phyloP scores from a whole-genome alignment of 228 moss, liverwort and hornwort species.

The Sphagnum magellanicum region DNA sequence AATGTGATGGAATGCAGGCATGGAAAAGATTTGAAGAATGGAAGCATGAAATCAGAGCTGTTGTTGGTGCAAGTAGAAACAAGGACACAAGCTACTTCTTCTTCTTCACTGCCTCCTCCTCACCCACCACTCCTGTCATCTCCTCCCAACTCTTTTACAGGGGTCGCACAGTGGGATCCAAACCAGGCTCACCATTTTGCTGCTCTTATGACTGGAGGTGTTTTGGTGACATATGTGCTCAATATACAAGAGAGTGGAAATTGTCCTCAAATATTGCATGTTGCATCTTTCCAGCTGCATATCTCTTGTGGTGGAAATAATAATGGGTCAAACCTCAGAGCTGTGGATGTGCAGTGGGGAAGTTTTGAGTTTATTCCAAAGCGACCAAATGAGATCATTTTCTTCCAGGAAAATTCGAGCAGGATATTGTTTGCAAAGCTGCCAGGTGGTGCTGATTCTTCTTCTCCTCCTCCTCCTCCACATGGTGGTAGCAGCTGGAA shows the following conservation, averaged over 20 bases:
- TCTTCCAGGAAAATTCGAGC: constrained; percentile 32
- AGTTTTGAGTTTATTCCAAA: constrained; percentile 34
- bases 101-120: not conserved
- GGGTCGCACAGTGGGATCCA: constrained; percentile 26
- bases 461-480: constrained; percentile 1
- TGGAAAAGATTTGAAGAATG: constrained; percentile 5
- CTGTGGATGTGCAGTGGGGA: constrained; percentile 34
- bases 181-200: constrained; percentile 27
- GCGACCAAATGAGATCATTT: constrained; percentile 21
- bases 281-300: constrained; percentile 28
- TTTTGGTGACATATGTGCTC: constrained; percentile 25
- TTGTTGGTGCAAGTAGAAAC: constrained; percentile 24
- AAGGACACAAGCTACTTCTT: constrained; percentile 1
- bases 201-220: constrained; percentile 16
- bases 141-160: constrained; percentile 8
- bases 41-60: constrained; percentile 32
- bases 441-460: constrained; percentile 7
- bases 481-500: not conserved
- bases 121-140: constrained; percentile 5
- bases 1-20: not conserved
- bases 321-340: constrained; percentile 3
- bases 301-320: constrained; percentile 8
- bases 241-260: constrained; percentile 9
- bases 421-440: constrained; percentile 24
- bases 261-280: constrained; percentile 18